Evolutionary conservation across 176 grass and related monocot genomes (phyloP).

Genomic region (Lolium rigidum): DNA sequence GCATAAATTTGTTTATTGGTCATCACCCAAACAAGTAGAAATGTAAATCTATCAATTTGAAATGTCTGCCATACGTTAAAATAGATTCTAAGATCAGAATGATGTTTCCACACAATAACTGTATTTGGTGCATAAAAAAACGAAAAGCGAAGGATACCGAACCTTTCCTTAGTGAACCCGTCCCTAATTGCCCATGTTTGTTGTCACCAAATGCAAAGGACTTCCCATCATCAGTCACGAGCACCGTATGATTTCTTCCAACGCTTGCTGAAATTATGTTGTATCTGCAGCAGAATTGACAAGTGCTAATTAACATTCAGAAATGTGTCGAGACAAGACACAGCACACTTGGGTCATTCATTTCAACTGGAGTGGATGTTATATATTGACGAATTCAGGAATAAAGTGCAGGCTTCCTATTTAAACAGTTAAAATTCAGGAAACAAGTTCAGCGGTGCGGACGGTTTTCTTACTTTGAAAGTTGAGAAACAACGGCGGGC

Average conservation of each 20-base stretch:
- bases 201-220: constrained; percentile 92
- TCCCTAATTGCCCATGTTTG: constrained; percentile 87
- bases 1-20: constrained; percentile 2
- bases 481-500: constrained; percentile 74
- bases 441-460: background rate
- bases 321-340: constrained; percentile 5
- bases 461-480: constrained; percentile 70
- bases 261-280: constrained; percentile 64
- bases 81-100: constrained; percentile 19
- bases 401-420: background rate
- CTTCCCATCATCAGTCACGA: constrained; percentile 81
- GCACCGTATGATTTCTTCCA: constrained; percentile 85
- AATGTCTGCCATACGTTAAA: background rate
- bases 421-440: constrained; percentile 15
- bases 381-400: background rate
- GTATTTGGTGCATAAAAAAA: background rate
- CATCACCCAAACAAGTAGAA: background rate
- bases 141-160: constrained; percentile 23
- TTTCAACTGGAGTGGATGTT: background rate
- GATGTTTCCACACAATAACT: background rate
- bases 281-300: constrained; percentile 57
- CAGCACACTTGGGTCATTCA: background rate
- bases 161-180: constrained; percentile 78
- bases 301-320: constrained; percentile 2
- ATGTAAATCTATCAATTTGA: background rate